Conservation (phyloP, 2,329 filamentous ascomycete species). For the Fusarium neocosmosporiellum region DNA sequence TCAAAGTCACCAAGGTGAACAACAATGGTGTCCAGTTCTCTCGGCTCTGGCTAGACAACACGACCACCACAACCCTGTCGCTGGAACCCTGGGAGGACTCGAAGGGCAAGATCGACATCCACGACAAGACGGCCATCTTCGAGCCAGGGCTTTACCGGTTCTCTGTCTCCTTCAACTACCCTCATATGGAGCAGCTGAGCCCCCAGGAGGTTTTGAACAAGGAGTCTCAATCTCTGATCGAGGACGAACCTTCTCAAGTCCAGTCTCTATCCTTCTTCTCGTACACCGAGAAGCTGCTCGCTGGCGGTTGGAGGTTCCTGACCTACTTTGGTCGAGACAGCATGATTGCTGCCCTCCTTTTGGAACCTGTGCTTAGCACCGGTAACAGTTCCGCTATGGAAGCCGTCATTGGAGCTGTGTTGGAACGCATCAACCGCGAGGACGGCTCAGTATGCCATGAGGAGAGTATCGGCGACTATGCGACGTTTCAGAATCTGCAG, state of each 20-base stretch:
- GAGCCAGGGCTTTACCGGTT: conserved; percentile 67
- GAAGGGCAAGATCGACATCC: conserved; percentile 42
- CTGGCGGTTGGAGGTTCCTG: conserved; percentile 73
- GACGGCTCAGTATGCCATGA: conserved; percentile 73
- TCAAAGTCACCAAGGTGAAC: conserved; percentile 53
- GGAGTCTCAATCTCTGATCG: conserved; percentile 57
- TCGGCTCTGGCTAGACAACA: conserved; percentile 71
- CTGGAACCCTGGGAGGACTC: conserved; percentile 53
- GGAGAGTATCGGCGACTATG: conserved; percentile 74
- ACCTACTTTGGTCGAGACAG: conserved; percentile 76
- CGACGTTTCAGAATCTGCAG: conserved; percentile 67
- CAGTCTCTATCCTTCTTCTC: conserved; percentile 68
- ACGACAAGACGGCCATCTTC: conserved; percentile 59
- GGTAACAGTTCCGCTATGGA: conserved; percentile 67
- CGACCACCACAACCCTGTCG: conserved; percentile 65
- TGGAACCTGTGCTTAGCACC: conserved; percentile 67
- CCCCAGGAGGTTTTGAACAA: conserved; percentile 62
- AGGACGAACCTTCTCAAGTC: conserved; percentile 40
- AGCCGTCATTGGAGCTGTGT: conserved; percentile 68
- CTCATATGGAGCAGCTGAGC: conserved; percentile 67
- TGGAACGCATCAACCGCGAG: conserved; percentile 69
- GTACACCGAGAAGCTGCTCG: conserved; percentile 70
- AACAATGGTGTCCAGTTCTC: conserved; percentile 60
- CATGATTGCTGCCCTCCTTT: conserved; percentile 69
- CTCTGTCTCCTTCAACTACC: conserved; percentile 70